Evolutionary conservation across 139 green algal species (phyloP).

Genomic region (Cymbomonas tetramitiformis): DNA sequence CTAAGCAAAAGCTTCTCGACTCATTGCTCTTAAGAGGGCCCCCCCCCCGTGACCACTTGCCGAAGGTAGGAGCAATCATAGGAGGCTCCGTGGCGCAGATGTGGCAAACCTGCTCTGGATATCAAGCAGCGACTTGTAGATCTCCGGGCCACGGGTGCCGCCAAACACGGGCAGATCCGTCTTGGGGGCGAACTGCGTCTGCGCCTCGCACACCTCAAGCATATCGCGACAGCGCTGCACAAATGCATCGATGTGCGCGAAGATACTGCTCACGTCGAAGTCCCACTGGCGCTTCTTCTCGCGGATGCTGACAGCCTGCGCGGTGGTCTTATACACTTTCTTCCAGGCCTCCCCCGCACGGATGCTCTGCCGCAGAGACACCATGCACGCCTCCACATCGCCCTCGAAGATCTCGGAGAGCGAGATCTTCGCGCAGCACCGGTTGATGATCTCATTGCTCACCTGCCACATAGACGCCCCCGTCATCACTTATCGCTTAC

Average conservation of each 20-base stretch:
- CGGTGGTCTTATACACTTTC: slow-evolving; percentile 44
- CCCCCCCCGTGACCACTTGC: too few species aligned
- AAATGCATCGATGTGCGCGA: slow-evolving; percentile 78
- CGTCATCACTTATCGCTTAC: too few species aligned
- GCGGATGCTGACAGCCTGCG: slow-evolving; percentile 47
- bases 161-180: slow-evolving; percentile 49
- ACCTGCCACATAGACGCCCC: too few species aligned
- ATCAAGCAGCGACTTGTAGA: slow-evolving; percentile 58
- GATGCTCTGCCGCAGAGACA: slow-evolving; percentile 34
- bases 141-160: slow-evolving; percentile 54
- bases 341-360: slow-evolving; percentile 45
- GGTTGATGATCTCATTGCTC: slow-evolving; percentile 77
- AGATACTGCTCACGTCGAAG: slow-evolving; percentile 44
- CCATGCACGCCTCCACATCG: too few species aligned
- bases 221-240: slow-evolving; percentile 73
- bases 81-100: too few species aligned
- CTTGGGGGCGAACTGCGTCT: slow-evolving; percentile 63
- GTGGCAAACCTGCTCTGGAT: slow-evolving; percentile 55
- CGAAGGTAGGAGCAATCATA: too few species aligned
- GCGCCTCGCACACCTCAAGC: slow-evolving; percentile 70
- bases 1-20: too few species aligned
- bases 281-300: too few species aligned
- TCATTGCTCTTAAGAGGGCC: too few species aligned
- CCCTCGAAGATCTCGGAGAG: slow-evolving; percentile 52
- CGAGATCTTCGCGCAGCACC: slow-evolving; percentile 52